Base-by-base conservation (phyloP, 2,329 filamentous ascomycete genomes). In the Fusarium concolor region DNA sequence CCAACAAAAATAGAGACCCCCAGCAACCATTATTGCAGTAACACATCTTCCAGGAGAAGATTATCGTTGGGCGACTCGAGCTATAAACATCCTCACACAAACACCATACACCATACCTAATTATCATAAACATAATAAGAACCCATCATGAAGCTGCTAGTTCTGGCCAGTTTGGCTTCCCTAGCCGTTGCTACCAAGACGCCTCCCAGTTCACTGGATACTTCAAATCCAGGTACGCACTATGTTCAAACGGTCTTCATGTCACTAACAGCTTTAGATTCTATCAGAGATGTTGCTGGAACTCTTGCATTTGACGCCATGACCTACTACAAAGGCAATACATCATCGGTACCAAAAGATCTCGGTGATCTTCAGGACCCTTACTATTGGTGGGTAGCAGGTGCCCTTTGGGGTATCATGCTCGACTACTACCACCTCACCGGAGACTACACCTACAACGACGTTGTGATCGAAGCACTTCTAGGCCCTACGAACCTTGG, bases 351-450 rank as follows among this genome's bases (percentile, higher is more conserved):
- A 14, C 78, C 82, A 43, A 75, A 80, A 78, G 84, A 84, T 10
- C 84, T 90, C 42, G 89, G 84, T 52, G 86, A 91, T 69, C 83
- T 94, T 31, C 87, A 88, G 5, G 77, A 83, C 28, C 90, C 90
- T 24, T 90, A 91, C 74, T 93, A 88, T 80, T 90, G 87, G 87
- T 90, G 88, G 89, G 85, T 89, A 70, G 82, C 83, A 35, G 89
- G 89, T 47, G 88, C 87, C 10, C 82, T 89, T 59, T 90, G 89
- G 84, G 89, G 89, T n/a, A 81, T 85, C 33, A 85, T 92, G 83
- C 78, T 92, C 29, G 88, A 92, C 76, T 92, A 92, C 76, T 91
- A 87, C 65, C 84, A 90, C 74, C 87, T 86, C 74, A 92, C 90
- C 2, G 82, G 84, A 41, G 90, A 92, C 75, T 73, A 82, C 5